These are phyloP conservation scores for Colletotrichum graminicola DNA, from an alignment of 2,329 filamentous ascomycete genomes.

Conservation along the genomic window DNA sequence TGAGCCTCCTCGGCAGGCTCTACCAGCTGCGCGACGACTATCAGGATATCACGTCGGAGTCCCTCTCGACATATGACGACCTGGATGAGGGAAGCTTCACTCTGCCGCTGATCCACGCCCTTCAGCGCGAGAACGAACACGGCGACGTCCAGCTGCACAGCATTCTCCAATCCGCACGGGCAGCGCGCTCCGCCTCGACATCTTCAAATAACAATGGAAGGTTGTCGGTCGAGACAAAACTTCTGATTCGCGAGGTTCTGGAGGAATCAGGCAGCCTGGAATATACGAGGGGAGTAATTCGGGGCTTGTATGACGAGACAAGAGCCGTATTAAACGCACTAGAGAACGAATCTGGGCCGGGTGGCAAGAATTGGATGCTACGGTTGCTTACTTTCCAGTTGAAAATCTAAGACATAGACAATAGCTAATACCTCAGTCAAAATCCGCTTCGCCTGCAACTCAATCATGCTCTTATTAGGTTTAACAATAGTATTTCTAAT, in stretches of 20 bases:
- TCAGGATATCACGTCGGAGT: slow-evolving; percentile 20
- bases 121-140: slow-evolving; percentile 1
- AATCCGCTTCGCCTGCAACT: no score
- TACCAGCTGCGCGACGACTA: slow-evolving; percentile 24
- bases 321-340: slow-evolving; percentile 4
- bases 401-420: slow-evolving; percentile 2
- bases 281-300: neutral
- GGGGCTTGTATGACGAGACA: neutral
- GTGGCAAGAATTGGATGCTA: slow-evolving; percentile 23
- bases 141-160: slow-evolving; percentile 18
- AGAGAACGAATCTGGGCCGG: slow-evolving; percentile 15
- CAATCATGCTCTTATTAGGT: no score
- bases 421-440: neutral
- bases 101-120: slow-evolving; percentile 24
- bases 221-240: neutral
- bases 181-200: neutral
- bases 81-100: slow-evolving; percentile 16
- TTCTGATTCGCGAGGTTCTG: neutral
- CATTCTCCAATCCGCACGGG: slow-evolving; percentile 15
- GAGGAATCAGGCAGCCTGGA: neutral
- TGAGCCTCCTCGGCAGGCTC: slow-evolving; percentile 27
- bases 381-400: slow-evolving; percentile 22
- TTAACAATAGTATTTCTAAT: no score
- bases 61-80: slow-evolving; percentile 21
- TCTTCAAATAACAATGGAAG: neutral